Percentiles rank a stretch among this genome's conserved stretches.
phyloP scores from a whole-genome alignment of 202 grass and related monocot species.

The Setaria italica region DNA sequence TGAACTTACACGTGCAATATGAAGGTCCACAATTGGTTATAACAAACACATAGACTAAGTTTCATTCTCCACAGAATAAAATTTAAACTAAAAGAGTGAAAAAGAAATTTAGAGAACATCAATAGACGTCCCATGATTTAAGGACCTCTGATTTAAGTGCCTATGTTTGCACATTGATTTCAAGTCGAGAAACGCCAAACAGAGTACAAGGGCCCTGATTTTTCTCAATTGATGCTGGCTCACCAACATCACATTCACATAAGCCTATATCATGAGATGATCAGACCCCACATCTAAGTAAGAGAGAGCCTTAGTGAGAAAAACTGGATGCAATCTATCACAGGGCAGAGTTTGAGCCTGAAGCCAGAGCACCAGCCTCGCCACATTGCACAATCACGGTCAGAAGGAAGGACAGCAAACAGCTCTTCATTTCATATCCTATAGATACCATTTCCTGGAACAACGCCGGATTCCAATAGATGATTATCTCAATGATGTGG shows the following conservation, averaged over 20 bases:
- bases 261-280: conserved; percentile 28
- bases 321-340: neutral
- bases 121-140: conserved; percentile 19
- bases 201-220: neutral
- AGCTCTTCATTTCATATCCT: neutral
- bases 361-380: neutral
- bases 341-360: neutral
- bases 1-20: conserved; percentile 28
- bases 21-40: conserved; percentile 10
- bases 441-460: conserved; percentile 8
- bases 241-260: conserved; percentile 10
- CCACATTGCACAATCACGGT: conserved; percentile 32
- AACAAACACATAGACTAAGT: conserved; percentile 35
- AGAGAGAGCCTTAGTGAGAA: neutral
- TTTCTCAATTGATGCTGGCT: conserved; percentile 1
- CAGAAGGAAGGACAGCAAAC: neutral
- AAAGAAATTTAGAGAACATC: conserved; percentile 16
- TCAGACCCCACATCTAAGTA: conserved; percentile 14
- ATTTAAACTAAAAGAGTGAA: neutral
- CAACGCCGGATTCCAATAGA: neutral
- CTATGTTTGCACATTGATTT: conserved; percentile 16
- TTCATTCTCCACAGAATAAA: conserved; percentile 18
- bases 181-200: conserved; percentile 17
- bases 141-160: neutral
- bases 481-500: neutral